These are phyloP conservation scores for Giardia muris DNA, from an alignment of 208 protist species.

Conservation along the genomic window DNA sequence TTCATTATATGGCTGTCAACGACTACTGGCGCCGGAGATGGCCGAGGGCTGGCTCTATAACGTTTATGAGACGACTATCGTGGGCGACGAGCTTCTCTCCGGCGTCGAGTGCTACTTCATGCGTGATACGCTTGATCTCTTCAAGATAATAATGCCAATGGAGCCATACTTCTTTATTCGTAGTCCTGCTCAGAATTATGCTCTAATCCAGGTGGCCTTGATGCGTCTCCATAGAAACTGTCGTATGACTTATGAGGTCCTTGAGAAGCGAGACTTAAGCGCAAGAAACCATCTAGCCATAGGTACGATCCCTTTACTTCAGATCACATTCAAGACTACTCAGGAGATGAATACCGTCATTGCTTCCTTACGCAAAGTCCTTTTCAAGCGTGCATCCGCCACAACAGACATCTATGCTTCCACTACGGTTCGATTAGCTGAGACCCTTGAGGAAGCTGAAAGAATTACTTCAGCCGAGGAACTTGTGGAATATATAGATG, in stretches of 20 bases:
- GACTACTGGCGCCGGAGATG: not conserved
- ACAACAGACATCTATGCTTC: not conserved
- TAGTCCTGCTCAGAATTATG: not conserved
- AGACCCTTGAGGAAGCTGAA: not conserved
- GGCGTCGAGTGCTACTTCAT: slow-evolving; percentile 17
- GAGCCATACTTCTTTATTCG: slow-evolving; percentile 1
- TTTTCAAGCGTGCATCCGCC: not conserved
- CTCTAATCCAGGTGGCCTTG: not conserved
- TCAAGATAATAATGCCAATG: not conserved
- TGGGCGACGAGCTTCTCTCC: not conserved
- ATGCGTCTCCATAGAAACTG: not conserved
- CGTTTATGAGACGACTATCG: not conserved
- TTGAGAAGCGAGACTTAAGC: not conserved
- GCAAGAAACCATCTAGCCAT: not conserved
- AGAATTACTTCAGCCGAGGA: not conserved
- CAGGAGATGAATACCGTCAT: not conserved
- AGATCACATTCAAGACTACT: not conserved
- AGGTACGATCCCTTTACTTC: not conserved
- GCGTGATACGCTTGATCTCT: not conserved
- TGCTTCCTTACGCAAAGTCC: not conserved
- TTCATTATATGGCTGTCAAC: not conserved
- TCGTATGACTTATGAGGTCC: not conserved
- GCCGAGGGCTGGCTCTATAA: not conserved
- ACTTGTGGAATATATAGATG: slow-evolving; percentile 8
- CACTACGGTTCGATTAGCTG: not conserved